Evolutionary conservation across 2,329 filamentous ascomycete species (phyloP).

Genomic region (Scedosporium boydii): DNA sequence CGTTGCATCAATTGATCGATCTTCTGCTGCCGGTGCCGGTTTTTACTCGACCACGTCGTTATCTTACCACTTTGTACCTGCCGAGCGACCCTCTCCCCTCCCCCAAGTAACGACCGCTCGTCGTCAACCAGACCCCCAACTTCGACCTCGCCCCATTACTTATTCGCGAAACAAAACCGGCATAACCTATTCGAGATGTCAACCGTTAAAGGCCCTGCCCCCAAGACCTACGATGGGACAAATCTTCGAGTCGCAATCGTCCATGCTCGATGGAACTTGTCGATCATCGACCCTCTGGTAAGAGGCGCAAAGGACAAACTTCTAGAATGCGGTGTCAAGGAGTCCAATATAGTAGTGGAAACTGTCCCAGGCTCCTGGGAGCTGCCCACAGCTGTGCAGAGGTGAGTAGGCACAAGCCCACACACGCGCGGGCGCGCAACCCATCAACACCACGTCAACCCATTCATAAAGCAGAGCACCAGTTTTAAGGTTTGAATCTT

Average conservation of each 20-base stretch:
- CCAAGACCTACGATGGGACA: conserved; percentile 55
- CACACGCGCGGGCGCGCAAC: too few relatives aligned
- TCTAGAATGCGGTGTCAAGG: conserved; percentile 67
- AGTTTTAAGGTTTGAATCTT: neutral
- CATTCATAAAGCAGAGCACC: neutral
- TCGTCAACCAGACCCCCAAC: neutral
- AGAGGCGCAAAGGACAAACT: conserved; percentile 72
- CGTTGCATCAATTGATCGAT: too few relatives aligned
- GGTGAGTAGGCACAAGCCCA: conserved; percentile 37
- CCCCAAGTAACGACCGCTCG: too few relatives aligned
- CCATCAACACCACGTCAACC: too few relatives aligned
- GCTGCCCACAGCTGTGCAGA: conserved; percentile 80
- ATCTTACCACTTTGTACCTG: too few relatives aligned
- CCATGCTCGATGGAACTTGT: conserved; percentile 89
- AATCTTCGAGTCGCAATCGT: conserved; percentile 85
- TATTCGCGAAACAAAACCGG: neutral
- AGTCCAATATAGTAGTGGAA: conserved; percentile 81
- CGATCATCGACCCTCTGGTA: conserved; percentile 79
- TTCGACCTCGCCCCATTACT: neutral
- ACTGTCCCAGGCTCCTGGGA: conserved; percentile 93
- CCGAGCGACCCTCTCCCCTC: too few relatives aligned
- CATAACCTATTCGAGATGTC: conserved; percentile 29
- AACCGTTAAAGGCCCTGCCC: conserved; percentile 45
- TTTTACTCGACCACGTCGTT: too few relatives aligned
- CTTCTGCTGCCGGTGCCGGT: too few relatives aligned